Percentiles rank a stretch among this genome's conserved stretches.
These are phyloP conservation scores for Monosporascus sp. DNA, from an alignment of 2,329 filamentous ascomycete genomes.

Conservation along the genomic window DNA sequence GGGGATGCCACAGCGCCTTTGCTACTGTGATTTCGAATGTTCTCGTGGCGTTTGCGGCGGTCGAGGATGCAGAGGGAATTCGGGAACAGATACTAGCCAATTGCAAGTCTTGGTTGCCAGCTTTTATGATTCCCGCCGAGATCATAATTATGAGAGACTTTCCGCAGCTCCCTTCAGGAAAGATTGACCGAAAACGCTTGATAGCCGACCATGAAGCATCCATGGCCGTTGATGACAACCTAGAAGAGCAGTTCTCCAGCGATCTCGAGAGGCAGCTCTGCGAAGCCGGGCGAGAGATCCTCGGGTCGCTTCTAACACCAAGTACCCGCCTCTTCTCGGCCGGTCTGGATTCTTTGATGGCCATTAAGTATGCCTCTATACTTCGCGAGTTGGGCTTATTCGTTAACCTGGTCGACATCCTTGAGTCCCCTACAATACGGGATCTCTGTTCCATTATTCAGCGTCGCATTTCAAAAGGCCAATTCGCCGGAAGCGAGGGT, in stretches of 20 bases:
- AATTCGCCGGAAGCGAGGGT: neutral
- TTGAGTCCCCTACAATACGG: conserved; percentile 46
- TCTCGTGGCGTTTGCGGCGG: conserved; percentile 70
- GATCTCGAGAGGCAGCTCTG: conserved; percentile 31
- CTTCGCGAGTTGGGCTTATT: conserved; percentile 53
- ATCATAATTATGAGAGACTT: conserved; percentile 59
- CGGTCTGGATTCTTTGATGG: conserved; percentile 36
- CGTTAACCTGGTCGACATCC: conserved; percentile 54
- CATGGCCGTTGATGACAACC: conserved; percentile 3
- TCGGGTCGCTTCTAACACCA: conserved; percentile 22
- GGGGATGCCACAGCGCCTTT: conserved; percentile 58
- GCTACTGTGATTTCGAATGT: conserved; percentile 62
- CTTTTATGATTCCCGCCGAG: conserved; percentile 78
- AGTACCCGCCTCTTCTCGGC: conserved; percentile 24
- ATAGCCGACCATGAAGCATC: conserved; percentile 43
- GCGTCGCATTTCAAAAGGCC: neutral
- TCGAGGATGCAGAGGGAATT: conserved; percentile 33
- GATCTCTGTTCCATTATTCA: conserved; percentile 11
- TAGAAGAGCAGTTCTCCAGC: conserved; percentile 23
- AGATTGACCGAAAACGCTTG: conserved; percentile 67
- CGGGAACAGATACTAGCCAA: conserved; percentile 44
- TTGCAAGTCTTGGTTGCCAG: conserved; percentile 71
- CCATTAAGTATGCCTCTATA: conserved; percentile 52
- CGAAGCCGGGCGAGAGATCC: conserved; percentile 18
- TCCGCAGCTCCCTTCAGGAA: conserved; percentile 75